phyloP scores from a whole-genome alignment of 768 basidiomycete species.

The Agrocybe pediades region DNA sequence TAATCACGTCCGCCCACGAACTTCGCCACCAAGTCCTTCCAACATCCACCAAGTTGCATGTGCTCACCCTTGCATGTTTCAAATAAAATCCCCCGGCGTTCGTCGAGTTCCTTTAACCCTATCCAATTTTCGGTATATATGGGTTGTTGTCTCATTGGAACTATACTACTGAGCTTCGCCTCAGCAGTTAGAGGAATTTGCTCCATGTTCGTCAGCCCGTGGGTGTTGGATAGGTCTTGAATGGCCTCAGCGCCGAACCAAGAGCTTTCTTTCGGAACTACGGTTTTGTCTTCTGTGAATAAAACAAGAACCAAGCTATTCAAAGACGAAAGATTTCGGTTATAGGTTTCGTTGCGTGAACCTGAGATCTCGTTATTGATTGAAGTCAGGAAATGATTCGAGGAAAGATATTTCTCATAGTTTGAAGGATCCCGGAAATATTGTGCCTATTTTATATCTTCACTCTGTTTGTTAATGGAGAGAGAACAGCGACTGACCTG shows the following conservation, averaged over 20 bases:
- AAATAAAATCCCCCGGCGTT: slow-evolving; percentile 59
- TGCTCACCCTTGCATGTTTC: slow-evolving; percentile 72
- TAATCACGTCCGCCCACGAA: slow-evolving; percentile 12
- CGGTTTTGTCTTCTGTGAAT: slow-evolving; percentile 74
- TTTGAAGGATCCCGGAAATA: slow-evolving; percentile 79
- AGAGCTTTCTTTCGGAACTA: slow-evolving; percentile 80
- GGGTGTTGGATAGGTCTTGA: slow-evolving; percentile 31
- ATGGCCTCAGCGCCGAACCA: slow-evolving; percentile 81
- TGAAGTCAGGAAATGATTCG: slow-evolving; percentile 67
- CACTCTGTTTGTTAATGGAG: neutral
- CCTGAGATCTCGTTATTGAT: slow-evolving; percentile 79
- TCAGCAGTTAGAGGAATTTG: neutral
- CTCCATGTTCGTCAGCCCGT: neutral
- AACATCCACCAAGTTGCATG: slow-evolving; percentile 71
- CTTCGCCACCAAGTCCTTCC: slow-evolving; percentile 49
- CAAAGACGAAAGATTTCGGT: slow-evolving; percentile 58
- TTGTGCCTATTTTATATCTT: slow-evolving; percentile 58
- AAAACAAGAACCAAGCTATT: slow-evolving; percentile 71
- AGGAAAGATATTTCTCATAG: slow-evolving; percentile 54
- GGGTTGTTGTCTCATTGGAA: slow-evolving; percentile 74
- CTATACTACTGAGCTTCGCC: slow-evolving; percentile 29
- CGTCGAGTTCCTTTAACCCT: slow-evolving; percentile 71
- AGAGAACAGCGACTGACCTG: slow-evolving; percentile 46
- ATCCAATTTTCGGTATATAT: slow-evolving; percentile 84
- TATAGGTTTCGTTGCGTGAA: slow-evolving; percentile 60